Evolutionary conservation across 73 alveolate genomes (phyloP).

Genomic region (Blepharisma stoltei): DNA sequence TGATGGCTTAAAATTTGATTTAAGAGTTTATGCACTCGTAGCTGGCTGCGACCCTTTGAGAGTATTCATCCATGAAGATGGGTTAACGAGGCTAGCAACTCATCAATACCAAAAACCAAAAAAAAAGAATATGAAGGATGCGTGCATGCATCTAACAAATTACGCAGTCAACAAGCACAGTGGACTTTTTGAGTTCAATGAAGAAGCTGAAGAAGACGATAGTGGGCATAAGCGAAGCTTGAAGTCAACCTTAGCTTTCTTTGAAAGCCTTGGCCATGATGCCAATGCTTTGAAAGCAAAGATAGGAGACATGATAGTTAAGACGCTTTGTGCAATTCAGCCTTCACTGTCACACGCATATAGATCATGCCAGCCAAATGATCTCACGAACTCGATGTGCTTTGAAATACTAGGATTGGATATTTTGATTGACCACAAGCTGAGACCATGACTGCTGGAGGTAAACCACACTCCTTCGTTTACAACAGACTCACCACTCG

Average conservation of each 20-base stretch:
- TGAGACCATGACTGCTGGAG: conserved; percentile 44
- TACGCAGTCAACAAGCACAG: conserved; percentile 74
- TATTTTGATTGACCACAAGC: background rate
- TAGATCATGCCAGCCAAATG: conserved; percentile 7
- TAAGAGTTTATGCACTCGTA: conserved; percentile 87
- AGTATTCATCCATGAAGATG: conserved; percentile 91
- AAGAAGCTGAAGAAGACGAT: conserved; percentile 12
- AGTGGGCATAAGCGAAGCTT: background rate
- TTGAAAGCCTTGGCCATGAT: background rate
- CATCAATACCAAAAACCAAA: conserved; percentile 77
- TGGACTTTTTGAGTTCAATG: conserved; percentile 52
- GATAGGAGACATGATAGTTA: background rate
- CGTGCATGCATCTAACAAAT: conserved; percentile 80
- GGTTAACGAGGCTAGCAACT: conserved; percentile 89
- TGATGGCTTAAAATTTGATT: conserved; percentile 87
- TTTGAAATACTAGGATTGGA: background rate
- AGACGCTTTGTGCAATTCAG: background rate
- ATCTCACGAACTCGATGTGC: background rate
- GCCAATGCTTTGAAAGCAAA: background rate
- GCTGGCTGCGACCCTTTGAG: conserved; percentile 77
- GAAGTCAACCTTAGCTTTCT: background rate
- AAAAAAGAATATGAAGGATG: conserved; percentile 54
- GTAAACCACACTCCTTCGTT: conserved; percentile 53
- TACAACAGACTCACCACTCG: conserved; percentile 53
- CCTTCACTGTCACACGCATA: background rate